These are phyloP conservation scores for Peronospora farinosa DNA, from an alignment of 352 stramenopile genomes.

Conservation along the genomic window DNA sequence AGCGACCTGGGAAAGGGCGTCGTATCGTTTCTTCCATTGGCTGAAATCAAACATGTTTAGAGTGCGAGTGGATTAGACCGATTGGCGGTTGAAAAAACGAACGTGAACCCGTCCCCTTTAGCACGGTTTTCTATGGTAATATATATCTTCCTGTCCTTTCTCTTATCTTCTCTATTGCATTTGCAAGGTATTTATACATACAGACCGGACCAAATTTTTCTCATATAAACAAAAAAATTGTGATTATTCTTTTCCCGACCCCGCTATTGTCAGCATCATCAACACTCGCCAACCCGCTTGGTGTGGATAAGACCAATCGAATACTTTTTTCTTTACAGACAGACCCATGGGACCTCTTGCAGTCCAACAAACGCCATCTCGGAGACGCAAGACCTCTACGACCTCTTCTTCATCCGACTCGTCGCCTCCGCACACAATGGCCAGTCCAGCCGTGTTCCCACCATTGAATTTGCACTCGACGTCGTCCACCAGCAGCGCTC, in stretches of 20 bases:
- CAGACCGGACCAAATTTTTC: constrained; percentile 8
- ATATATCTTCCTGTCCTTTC: neutral
- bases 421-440: constrained; percentile 8
- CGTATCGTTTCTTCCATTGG: neutral
- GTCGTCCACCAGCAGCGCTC: constrained; percentile 8
- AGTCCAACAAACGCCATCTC: constrained; percentile 23
- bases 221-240: neutral
- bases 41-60: constrained; percentile 19
- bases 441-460: constrained; percentile 21
- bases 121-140: neutral
- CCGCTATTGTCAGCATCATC: constrained; percentile 29
- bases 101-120: neutral
- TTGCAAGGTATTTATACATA: neutral
- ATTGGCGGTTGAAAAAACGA: constrained; percentile 9
- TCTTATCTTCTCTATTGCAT: neutral
- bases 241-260: constrained; percentile 34
- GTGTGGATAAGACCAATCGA: constrained; percentile 8
- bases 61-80: constrained; percentile 11
- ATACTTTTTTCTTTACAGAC: neutral
- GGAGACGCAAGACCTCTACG: constrained; percentile 10
- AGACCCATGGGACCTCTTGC: constrained; percentile 16
- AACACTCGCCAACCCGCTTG: constrained; percentile 30
- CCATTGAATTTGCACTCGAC: constrained; percentile 22
- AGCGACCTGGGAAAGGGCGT: neutral
- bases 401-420: constrained; percentile 5